phyloP scores from a whole-genome alignment of 495 filamentous ascomycete species.

The Astrothelium subdiscretum region DNA sequence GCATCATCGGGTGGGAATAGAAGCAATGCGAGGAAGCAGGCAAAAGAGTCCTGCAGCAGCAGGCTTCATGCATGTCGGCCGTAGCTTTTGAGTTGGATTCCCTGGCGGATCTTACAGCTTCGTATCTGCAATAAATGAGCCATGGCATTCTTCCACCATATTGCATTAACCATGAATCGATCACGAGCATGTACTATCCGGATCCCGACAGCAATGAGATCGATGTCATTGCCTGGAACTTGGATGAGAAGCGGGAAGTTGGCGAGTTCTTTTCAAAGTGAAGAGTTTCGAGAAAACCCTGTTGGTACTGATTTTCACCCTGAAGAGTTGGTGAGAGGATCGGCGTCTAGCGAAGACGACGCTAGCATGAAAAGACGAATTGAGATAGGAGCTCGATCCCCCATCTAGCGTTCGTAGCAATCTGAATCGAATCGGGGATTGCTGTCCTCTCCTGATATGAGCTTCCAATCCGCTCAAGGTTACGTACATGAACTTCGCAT shows the following conservation, averaged over 20 bases:
- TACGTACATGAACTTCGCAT: too few relatives aligned
- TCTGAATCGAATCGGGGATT: not conserved
- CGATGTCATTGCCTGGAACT: slow-evolving; percentile 36
- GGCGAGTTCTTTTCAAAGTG: slow-evolving; percentile 24
- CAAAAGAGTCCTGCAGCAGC: slow-evolving; percentile 14
- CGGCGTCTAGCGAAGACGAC: slow-evolving; percentile 23
- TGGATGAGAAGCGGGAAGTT: slow-evolving; percentile 27
- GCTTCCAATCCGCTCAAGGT: too few relatives aligned
- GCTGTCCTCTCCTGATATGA: too few relatives aligned
- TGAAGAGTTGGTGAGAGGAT: slow-evolving; percentile 24
- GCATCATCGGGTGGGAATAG: slow-evolving; percentile 37
- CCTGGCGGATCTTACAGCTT: slow-evolving; percentile 19
- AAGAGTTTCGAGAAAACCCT: slow-evolving; percentile 20
- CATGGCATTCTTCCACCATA: slow-evolving; percentile 31
- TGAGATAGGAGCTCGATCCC: slow-evolving; percentile 12
- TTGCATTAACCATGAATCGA: slow-evolving; percentile 36
- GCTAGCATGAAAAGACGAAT: slow-evolving; percentile 21
- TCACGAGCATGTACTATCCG: slow-evolving; percentile 34
- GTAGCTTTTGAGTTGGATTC: slow-evolving; percentile 29
- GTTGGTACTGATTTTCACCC: slow-evolving; percentile 29
- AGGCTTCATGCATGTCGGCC: slow-evolving; percentile 33
- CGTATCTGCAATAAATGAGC: slow-evolving; percentile 20
- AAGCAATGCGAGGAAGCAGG: slow-evolving; percentile 14
- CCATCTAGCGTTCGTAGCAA: not conserved
- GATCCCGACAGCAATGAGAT: slow-evolving; percentile 39